phyloP scores from a whole-genome alignment of 495 filamentous ascomycete genomes.

The Opeltia flavorubescens region DNA sequence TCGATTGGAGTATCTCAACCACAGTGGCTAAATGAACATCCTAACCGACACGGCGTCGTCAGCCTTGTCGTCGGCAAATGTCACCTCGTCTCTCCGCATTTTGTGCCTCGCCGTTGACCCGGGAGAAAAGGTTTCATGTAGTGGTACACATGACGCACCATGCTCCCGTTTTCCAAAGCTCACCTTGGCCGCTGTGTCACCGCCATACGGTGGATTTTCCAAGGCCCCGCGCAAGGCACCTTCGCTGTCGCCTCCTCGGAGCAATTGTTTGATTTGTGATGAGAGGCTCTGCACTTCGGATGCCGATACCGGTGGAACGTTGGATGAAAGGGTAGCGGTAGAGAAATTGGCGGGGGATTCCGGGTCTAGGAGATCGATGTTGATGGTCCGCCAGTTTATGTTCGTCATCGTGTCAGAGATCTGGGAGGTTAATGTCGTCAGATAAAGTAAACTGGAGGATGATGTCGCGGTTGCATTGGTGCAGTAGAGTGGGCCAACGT shows the following conservation, averaged over 20 bases:
- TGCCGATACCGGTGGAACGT: conserved; percentile 50
- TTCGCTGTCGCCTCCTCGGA: conserved; percentile 72
- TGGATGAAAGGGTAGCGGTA: conserved; percentile 58
- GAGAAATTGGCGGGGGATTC: conserved; percentile 82
- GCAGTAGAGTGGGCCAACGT: too few relatives aligned
- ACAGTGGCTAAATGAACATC: conserved; percentile 71
- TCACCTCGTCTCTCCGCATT: background rate
- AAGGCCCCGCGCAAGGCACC: conserved; percentile 67
- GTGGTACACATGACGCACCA: too few relatives aligned
- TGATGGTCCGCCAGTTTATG: conserved; percentile 80
- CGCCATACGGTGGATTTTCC: conserved; percentile 60
- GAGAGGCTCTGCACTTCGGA: conserved; percentile 59
- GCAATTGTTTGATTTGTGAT: conserved; percentile 67
- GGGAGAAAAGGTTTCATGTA: background rate
- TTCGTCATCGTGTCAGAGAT: conserved; percentile 32
- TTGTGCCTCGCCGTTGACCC: background rate
- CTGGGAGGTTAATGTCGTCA: too few relatives aligned
- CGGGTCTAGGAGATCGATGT: conserved; percentile 80
- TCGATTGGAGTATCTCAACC: conserved; percentile 76
- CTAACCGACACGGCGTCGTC: conserved; percentile 16
- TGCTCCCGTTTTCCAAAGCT: conserved; percentile 11
- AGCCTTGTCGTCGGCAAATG: too few relatives aligned
- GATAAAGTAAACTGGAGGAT: too few relatives aligned
- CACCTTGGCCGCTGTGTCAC: conserved; percentile 61
- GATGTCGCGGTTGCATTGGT: too few relatives aligned